Base-by-base conservation (phyloP, 2,329 filamentous ascomycete genomes). In the Botrytis elliptica region DNA sequence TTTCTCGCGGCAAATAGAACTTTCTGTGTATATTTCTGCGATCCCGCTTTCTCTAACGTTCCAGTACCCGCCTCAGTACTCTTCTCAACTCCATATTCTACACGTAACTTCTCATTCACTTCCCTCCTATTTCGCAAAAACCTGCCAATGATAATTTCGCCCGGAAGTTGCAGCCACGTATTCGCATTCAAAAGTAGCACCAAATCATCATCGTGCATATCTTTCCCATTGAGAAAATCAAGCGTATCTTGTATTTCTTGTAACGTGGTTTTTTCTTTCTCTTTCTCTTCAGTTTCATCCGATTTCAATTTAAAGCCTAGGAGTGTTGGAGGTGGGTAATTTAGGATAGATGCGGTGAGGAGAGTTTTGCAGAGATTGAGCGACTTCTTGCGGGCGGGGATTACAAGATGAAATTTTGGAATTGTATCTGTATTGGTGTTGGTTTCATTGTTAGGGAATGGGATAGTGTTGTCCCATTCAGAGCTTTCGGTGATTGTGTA, bases 1-100 rank as follows among this genome's bases (percentile, higher is more conserved):
- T 90, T 89, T 72, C 85, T 84, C 14, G 87, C 86, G 4, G 84
- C 86, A 75, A 90, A 90, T 1, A 90, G 76, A 16, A 90, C 85
- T 12, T 84, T 85, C 76, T 89, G 86, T 1, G 82, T 84, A 75
- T 87, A 86, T 72, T 83, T 84, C 74, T 83, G 83, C 10, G 29
- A 25, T 2, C 33, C 7, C n/a, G 9, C 3, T 29, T 57, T 18
- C n/a, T 14, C 3, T 29, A 29, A 2, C 3, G 12, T 25, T 66
- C 20, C 16, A 22, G 33, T 36, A 25, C 6, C 12, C 46, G 38
- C 60, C 33, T 40, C 44, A 5, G 25, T 55, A 38, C 46, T n/a
- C n/a, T 29, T 22, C 42, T 57, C 44, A 7, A 49, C 14, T 49
- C 78, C 78, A 65, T 80, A 78, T 64, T 74, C 75, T 46, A 76